Evolutionary conservation across 768 basidiomycete species (phyloP).

Genomic region (Lactarius pseudohatsudake): DNA sequence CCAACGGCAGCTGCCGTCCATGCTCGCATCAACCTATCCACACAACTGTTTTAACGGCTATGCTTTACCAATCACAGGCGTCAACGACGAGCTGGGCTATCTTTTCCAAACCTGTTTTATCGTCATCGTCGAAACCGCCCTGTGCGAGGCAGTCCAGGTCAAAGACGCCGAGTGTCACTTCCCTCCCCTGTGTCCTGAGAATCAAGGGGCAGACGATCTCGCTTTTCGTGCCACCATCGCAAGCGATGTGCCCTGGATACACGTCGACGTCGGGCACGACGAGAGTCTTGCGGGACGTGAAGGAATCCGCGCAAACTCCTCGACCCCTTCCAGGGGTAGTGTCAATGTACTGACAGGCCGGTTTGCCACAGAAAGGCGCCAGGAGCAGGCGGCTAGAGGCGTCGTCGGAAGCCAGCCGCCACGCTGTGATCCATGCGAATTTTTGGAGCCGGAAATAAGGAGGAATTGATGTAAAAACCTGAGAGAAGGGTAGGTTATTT

Average conservation of each 20-base stretch:
- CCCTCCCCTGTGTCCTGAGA: constrained; percentile 36
- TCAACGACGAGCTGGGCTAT: constrained; percentile 38
- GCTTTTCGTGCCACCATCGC: constrained; percentile 86
- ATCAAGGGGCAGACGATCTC: constrained; percentile 87
- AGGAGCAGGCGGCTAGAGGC: constrained; percentile 50
- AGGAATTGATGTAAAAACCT: constrained; percentile 85
- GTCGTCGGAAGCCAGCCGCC: neutral
- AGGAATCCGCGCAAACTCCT: constrained; percentile 90
- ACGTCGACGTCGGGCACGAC: constrained; percentile 75
- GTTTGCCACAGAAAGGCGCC: constrained; percentile 88
- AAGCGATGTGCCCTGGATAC: constrained; percentile 93
- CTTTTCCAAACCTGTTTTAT: constrained; percentile 42
- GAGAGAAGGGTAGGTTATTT: constrained; percentile 25
- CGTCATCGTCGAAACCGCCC: constrained; percentile 45
- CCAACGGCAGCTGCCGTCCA: constrained; percentile 19
- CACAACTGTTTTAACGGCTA: neutral
- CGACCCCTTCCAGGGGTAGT: constrained; percentile 49
- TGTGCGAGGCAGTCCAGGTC: constrained; percentile 43
- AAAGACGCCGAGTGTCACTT: constrained; percentile 44
- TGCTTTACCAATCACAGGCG: constrained; percentile 31
- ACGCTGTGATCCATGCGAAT: constrained; percentile 23
- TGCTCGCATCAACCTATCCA: constrained; percentile 13
- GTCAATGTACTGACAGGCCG: constrained; percentile 84
- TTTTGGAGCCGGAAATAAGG: constrained; percentile 56
- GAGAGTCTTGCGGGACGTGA: constrained; percentile 51